A percentile compares a stretch with the other conserved stretches of the same genome.
phyloP scores from a whole-genome alignment of 164 flowering plant species.

The Aristolochia fimbriata region DNA sequence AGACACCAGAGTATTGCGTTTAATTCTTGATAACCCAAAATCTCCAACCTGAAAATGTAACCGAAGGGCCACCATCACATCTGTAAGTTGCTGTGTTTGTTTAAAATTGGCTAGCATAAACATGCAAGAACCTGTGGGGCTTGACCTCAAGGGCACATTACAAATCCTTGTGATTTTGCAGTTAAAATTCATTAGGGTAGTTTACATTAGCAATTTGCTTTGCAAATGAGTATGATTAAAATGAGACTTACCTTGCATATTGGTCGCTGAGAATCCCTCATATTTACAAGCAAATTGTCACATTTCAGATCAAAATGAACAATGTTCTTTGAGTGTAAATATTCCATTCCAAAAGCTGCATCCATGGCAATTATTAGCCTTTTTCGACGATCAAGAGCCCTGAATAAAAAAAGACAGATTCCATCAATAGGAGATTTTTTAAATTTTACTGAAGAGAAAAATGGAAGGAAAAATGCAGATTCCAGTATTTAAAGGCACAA shows the following conservation, averaged over 20 bases:
- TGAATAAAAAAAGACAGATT: constrained; percentile 16
- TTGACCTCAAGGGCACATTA: too few relatives aligned
- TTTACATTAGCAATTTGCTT: constrained; percentile 1
- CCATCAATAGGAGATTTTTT: too few relatives aligned
- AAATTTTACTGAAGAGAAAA: too few relatives aligned
- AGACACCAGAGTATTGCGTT: constrained; percentile 72
- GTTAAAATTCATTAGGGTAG: too few relatives aligned
- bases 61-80: too few relatives aligned
- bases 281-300: constrained; percentile 80
- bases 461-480: too few relatives aligned
- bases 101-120: too few relatives aligned
- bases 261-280: constrained; percentile 76
- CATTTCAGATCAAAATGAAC: constrained; percentile 91
- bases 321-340: constrained; percentile 67
- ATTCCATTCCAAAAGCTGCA: constrained; percentile 96
- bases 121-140: too few relatives aligned
- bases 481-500: too few relatives aligned
- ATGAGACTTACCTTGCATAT: constrained; percentile 64
- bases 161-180: too few relatives aligned
- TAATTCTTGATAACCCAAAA: constrained; percentile 84
- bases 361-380: constrained; percentile 72
- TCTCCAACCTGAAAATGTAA: constrained; percentile 59
- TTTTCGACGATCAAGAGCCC: constrained; percentile 68
- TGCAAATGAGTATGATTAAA: neutral
- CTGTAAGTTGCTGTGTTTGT: too few relatives aligned